Evolutionary conservation across 2,329 filamentous ascomycete species (phyloP).

Genomic region (Xylariaceae sp.): DNA sequence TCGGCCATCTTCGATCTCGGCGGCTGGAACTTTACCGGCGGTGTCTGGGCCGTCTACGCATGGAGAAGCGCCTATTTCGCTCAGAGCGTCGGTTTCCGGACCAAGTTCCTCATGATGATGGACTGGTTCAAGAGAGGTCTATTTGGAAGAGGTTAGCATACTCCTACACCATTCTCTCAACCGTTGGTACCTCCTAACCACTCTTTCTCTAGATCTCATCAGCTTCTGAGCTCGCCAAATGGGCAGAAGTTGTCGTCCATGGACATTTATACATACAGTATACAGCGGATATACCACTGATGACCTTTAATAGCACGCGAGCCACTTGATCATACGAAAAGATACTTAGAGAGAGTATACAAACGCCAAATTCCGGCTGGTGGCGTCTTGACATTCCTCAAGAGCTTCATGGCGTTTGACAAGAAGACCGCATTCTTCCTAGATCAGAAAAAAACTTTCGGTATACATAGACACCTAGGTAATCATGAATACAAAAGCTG

Average conservation of each 20-base stretch:
- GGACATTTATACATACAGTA: not conserved
- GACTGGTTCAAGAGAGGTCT: slow-evolving; percentile 96
- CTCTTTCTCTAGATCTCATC: slow-evolving; percentile 22
- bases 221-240: slow-evolving; percentile 22
- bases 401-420: too few relatives aligned
- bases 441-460: too few relatives aligned
- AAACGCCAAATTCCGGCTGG: too few relatives aligned
- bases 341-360: too few relatives aligned
- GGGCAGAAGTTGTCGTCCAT: not conserved
- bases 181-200: slow-evolving; percentile 7
- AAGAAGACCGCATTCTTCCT: too few relatives aligned
- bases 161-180: not conserved
- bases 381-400: too few relatives aligned
- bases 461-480: too few relatives aligned
- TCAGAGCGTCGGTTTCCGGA: slow-evolving; percentile 90
- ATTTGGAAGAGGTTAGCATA: slow-evolving; percentile 81
- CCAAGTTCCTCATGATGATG: slow-evolving; percentile 85
- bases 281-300: too few relatives aligned
- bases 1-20: slow-evolving; percentile 89
- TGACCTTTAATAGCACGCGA: too few relatives aligned
- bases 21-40: slow-evolving; percentile 73
- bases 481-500: too few relatives aligned
- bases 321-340: too few relatives aligned
- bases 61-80: slow-evolving; percentile 98
- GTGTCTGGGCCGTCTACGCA: slow-evolving; percentile 87